Evolutionary conservation across 163 green algal genomes (phyloP).

Genomic region (Chlamydomonas reinhardtii): DNA sequence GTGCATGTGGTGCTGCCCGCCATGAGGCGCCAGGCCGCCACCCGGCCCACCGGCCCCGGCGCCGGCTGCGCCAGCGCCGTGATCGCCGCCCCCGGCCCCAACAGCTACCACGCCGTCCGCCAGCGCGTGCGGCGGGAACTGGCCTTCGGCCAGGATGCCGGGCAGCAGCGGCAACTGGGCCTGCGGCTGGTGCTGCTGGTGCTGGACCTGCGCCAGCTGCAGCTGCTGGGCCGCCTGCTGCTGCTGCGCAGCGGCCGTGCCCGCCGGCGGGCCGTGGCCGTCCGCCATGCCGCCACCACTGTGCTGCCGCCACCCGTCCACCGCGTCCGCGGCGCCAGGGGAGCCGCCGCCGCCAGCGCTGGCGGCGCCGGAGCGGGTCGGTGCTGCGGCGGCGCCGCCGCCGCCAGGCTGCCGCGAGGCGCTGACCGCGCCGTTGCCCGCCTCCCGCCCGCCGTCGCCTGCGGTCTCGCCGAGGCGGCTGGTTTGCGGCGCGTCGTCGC

Average conservation of each 20-base stretch:
- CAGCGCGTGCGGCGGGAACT: neutral
- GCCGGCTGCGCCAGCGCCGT: neutral
- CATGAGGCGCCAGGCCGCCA: neutral
- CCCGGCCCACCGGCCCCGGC: neutral
- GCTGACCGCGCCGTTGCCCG: too few species aligned
- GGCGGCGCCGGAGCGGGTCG: neutral
- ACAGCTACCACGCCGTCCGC: neutral
- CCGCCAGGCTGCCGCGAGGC: too few species aligned
- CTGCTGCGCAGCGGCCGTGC: too few species aligned
- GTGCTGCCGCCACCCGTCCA: too few species aligned
- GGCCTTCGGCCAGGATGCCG: neutral
- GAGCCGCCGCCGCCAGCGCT: neutral
- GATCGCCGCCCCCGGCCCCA: too few species aligned
- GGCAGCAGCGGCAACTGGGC: neutral
- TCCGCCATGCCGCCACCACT: too few species aligned
- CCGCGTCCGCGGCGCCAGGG: neutral
- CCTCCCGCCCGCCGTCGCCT: neutral
- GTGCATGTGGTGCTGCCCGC: neutral
- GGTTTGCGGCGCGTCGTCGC: neutral
- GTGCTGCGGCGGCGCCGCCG: neutral
- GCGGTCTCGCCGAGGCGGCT: neutral
- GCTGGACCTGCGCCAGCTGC: too few species aligned
- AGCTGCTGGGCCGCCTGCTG: too few species aligned
- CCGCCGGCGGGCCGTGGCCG: too few species aligned
- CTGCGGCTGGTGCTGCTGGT: neutral